phyloP scores from a whole-genome alignment of 164 flowering plant genomes.

The Kingdonia uniflora region DNA sequence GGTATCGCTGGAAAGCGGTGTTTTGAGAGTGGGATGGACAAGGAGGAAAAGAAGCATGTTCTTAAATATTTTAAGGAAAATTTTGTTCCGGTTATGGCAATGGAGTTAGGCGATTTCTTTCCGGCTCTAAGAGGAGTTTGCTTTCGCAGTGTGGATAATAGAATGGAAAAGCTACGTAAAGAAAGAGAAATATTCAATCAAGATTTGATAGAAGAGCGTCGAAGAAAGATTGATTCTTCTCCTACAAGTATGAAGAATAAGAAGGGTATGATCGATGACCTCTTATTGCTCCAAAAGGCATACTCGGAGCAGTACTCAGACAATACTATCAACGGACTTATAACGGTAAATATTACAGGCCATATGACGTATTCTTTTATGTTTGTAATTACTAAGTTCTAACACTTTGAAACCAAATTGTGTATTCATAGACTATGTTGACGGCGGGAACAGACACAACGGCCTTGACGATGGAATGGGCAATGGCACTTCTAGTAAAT shows the following conservation, averaged over 20 bases:
- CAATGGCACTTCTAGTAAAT: slow-evolving; percentile 34
- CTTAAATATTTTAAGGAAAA: slow-evolving; percentile 12
- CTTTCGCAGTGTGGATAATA: slow-evolving; percentile 16
- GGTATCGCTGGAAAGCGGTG: slow-evolving; percentile 8
- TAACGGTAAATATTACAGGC: slow-evolving; percentile 14
- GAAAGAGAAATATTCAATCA: slow-evolving; percentile 18
- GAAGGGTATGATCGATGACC: slow-evolving; percentile 13
- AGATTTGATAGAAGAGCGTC: slow-evolving; percentile 16
- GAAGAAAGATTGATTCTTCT: background rate
- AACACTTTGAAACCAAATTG: too few relatives aligned
- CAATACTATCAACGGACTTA: slow-evolving; percentile 20
- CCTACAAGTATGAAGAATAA: background rate
- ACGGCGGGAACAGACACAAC: slow-evolving; percentile 40
- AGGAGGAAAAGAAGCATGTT: slow-evolving; percentile 16
- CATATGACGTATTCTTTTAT: background rate
- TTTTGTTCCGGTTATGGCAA: slow-evolving; percentile 3
- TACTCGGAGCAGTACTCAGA: slow-evolving; percentile 29
- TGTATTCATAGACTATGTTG: slow-evolving; percentile 20
- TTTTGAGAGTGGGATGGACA: slow-evolving; percentile 7
- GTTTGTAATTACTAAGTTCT: background rate
- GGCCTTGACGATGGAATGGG: slow-evolving; percentile 29
- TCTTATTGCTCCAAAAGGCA: slow-evolving; percentile 20
- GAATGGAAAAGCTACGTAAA: slow-evolving; percentile 7
- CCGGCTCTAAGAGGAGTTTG: slow-evolving; percentile 20
- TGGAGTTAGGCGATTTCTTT: slow-evolving; percentile 17